Percentiles rank a stretch among this genome's conserved stretches.
Evolutionary conservation across 192 early-diverging fungal genomes (phyloP).

Genomic region (Paraglomus occultum): DNA sequence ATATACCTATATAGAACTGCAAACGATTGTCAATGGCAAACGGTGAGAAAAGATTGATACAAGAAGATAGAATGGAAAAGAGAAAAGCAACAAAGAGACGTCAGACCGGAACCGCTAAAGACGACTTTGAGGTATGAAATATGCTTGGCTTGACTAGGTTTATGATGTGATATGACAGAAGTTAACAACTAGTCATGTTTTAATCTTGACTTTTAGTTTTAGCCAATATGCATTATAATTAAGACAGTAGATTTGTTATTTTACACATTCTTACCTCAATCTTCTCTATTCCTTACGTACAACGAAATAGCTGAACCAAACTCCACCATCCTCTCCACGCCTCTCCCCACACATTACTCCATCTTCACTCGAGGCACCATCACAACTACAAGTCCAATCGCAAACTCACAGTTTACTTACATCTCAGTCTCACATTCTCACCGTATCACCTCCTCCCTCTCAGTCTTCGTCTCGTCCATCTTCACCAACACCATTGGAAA

Average conservation of each 20-base stretch:
- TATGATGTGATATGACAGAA: too few species aligned
- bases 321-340: slow-evolving; percentile 22
- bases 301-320: slow-evolving; percentile 17
- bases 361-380: slow-evolving; percentile 23
- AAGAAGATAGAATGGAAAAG: slow-evolving; percentile 28
- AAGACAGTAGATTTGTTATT: too few species aligned
- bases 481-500: slow-evolving; percentile 11
- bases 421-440: too few species aligned
- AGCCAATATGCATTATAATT: too few species aligned
- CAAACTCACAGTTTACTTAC: too few species aligned
- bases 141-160: too few species aligned
- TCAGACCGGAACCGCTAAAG: slow-evolving; percentile 28
- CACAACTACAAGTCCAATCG: slow-evolving; percentile 20
- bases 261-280: too few species aligned
- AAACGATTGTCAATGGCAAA: slow-evolving; percentile 16
- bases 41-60: slow-evolving; percentile 27
- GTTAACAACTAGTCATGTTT: too few species aligned
- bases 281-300: too few species aligned
- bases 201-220: too few species aligned
- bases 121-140: slow-evolving; percentile 26
- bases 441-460: slow-evolving; percentile 14
- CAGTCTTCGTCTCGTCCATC: slow-evolving; percentile 21
- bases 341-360: slow-evolving; percentile 20
- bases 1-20: too few species aligned
- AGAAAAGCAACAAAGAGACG: slow-evolving; percentile 27